Base-by-base conservation (phyloP, 2,329 filamentous ascomycete genomes). In the Phaeoacremonium minimum region DNA sequence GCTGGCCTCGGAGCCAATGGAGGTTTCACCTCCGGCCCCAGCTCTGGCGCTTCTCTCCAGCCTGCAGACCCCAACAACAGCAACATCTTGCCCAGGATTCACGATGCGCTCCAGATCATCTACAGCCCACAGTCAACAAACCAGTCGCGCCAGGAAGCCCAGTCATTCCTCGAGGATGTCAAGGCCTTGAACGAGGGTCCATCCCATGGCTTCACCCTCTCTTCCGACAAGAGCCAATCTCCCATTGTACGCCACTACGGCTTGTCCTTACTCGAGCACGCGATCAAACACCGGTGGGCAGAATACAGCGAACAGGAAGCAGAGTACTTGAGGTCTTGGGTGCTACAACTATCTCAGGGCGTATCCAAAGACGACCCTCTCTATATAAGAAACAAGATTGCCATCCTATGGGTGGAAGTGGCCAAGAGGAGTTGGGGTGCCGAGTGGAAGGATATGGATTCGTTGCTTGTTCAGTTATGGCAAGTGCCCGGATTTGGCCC, bases 401-500 rank as follows among this genome's bases (percentile, higher is more conserved):
- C 87, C 18, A 85, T 95, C 62, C 67, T 98, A 43, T 98, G 93
- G 93, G 87, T 90, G 7, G 93, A 97, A 60, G 73, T 95, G 36
- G 89, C 90, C 28, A 97, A 97, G 67, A 78, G 91, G 51, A 86
- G 80, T 55, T 98, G 93, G 93, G 87, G 76, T n/a, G 73, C 79
- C 19, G 85, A 93, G 43, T 98, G 94, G 93, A 81, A 85, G 69
- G 82, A 94, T 55, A 95, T 98, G 91, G 94, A 98, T 58, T 67
- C 80, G 45, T 73, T 86, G 53, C 73, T 98, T 37, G 77, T 90
- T 30, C 76, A 80, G 51, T 71, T 97, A 15, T 98, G 93, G 93
- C 83, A 89, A 57, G 60, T 73, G 13, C 71, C 71, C 14, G 74
- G 78, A 45, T 75, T 75, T 17, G 63, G 73, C 19, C 75, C 75